A percentile compares a stretch with the other conserved stretches of the same genome.
Evolutionary conservation across 495 filamentous ascomycete species (phyloP).

Genomic region (Penicillium arizonense): DNA sequence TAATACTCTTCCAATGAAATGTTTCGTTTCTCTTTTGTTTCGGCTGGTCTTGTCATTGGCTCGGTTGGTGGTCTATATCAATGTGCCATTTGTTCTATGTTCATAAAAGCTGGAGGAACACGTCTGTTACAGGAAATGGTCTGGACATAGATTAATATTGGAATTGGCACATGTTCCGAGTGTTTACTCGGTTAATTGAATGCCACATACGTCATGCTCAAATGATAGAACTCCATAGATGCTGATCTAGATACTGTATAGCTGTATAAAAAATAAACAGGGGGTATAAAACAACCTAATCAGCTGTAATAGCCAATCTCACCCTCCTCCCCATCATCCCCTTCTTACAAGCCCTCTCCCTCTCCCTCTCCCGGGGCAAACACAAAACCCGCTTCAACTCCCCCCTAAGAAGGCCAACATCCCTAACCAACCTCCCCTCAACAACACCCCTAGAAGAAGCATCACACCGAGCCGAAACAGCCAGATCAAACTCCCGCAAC

Average conservation of each 20-base stretch:
- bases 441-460: constrained; percentile 24
- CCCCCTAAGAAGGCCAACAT: constrained; percentile 32
- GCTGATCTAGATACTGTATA: too few species aligned
- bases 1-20: constrained; percentile 11
- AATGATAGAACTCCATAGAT: background rate
- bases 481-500: constrained; percentile 34
- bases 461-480: constrained; percentile 40
- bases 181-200: background rate
- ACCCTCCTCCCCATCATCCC: constrained; percentile 4
- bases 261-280: background rate
- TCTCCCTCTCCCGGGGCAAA: constrained; percentile 3
- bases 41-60: background rate
- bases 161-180: background rate
- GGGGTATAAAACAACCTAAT: constrained; percentile 4
- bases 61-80: background rate
- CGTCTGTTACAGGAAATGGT: background rate
- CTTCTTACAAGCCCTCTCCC: constrained; percentile 6
- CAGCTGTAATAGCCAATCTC: constrained; percentile 23
- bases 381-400: constrained; percentile 29
- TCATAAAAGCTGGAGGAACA: background rate
- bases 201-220: background rate
- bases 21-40: background rate
- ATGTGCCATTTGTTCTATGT: constrained; percentile 3
- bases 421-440: constrained; percentile 25
- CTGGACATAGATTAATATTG: background rate